These are phyloP conservation scores for Physcomitrellopsis africana DNA, from an alignment of 225 moss, liverwort and hornwort species.

Conservation along the genomic window DNA sequence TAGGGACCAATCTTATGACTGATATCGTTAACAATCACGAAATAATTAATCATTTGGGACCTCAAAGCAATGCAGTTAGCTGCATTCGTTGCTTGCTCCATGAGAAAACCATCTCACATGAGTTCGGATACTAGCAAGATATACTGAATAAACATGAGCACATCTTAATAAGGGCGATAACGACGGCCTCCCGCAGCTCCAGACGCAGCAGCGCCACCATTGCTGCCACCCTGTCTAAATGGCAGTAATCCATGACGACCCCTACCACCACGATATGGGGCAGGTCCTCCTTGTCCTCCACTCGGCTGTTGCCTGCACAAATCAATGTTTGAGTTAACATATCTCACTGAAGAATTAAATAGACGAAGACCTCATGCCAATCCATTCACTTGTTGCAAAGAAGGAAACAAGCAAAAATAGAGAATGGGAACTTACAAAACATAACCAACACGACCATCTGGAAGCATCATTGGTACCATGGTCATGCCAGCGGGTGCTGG, in stretches of 20 bases:
- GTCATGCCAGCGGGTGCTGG: constrained; percentile 99
- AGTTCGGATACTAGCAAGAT: constrained; percentile 36
- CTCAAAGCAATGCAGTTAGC: constrained; percentile 36
- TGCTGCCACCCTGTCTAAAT: constrained; percentile 82
- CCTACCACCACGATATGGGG: constrained; percentile 92
- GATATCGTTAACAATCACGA: constrained; percentile 49
- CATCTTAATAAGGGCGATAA: constrained; percentile 85
- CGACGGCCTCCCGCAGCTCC: constrained; percentile 81
- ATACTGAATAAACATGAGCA: constrained; percentile 18
- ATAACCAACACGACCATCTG: constrained; percentile 98
- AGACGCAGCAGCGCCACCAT: constrained; percentile 62
- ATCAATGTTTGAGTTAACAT: constrained; percentile 18
- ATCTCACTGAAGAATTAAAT: background rate
- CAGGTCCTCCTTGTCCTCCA: constrained; percentile 91
- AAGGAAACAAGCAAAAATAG: constrained; percentile 3
- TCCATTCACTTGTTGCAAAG: background rate
- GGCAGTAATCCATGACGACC: constrained; percentile 89
- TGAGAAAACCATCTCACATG: constrained; percentile 46
- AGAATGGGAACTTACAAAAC: constrained; percentile 74
- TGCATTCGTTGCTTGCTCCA: constrained; percentile 40
- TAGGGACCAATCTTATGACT: constrained; percentile 38
- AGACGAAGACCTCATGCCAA: background rate
- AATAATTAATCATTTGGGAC: constrained; percentile 34
- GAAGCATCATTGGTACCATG: constrained; percentile 99
- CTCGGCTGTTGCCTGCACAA: constrained; percentile 89